Conservation (phyloP, 116 monocot species). For the Posidonia oceanica region DNA sequence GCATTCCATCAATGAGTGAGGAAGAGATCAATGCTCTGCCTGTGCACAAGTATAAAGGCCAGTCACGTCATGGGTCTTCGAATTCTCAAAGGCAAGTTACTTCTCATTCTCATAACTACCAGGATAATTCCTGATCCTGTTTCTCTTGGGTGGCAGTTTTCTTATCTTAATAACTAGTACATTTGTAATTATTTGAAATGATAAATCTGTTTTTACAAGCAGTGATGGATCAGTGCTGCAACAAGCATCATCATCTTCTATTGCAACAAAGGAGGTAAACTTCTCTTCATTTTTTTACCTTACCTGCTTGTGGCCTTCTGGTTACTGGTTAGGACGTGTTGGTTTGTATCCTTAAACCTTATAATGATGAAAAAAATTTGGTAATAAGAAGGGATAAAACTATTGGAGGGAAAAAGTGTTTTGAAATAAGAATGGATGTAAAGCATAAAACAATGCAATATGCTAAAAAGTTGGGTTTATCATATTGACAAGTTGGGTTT, state of each 20-base stretch:
- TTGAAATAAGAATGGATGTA: no score
- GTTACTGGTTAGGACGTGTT: neutral
- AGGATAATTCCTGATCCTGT: no score
- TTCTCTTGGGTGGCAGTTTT: neutral
- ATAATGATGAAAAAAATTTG: neutral
- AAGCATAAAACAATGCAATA: no score
- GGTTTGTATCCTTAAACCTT: neutral
- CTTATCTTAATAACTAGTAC: neutral
- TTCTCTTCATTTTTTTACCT: neutral
- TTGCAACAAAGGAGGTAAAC: conserved; percentile 43
- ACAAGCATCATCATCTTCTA: conserved; percentile 44
- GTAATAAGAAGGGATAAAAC: neutral
- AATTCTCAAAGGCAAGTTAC: conserved; percentile 31
- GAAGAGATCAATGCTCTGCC: conserved; percentile 97
- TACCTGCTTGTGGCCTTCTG: no score
- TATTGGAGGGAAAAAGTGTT: no score
- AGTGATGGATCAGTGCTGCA: conserved; percentile 34
- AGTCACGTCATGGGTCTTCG: conserved; percentile 23
- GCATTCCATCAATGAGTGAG: conserved; percentile 81
- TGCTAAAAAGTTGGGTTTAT: no score
- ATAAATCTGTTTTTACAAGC: conserved; percentile 13
- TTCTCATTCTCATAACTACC: neutral
- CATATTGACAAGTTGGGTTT: no score
- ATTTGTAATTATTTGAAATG: no score
- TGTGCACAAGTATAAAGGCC: conserved; percentile 71